These are phyloP conservation scores for Rossbeevera mucosa DNA, from an alignment of 768 basidiomycete species.

Conservation along the genomic window DNA sequence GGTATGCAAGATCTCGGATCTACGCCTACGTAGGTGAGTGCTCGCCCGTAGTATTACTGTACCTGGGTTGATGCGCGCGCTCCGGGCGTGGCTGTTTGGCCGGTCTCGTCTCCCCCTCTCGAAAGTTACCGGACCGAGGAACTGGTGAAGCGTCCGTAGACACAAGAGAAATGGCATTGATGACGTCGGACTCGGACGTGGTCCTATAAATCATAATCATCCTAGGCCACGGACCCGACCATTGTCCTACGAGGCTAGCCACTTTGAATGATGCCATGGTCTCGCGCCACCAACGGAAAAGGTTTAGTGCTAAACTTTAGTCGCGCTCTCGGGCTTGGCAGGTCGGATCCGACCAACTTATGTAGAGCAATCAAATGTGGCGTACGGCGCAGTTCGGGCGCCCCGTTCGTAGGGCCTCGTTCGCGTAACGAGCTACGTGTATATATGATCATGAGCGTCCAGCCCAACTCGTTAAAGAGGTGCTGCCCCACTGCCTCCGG, in stretches of 20 bases:
- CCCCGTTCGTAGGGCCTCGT: not conserved
- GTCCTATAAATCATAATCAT: not conserved
- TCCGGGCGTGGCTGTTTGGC: not conserved
- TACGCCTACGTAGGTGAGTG: not conserved
- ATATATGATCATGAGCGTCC: too few species aligned
- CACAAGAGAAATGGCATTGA: not conserved
- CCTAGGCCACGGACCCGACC: not conserved
- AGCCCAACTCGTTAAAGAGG: not conserved
- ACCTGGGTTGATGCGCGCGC: not conserved
- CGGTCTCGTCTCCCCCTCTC: not conserved
- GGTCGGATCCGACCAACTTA: not conserved
- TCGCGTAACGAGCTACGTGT: not conserved
- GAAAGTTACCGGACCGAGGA: not conserved
- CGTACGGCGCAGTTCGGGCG: not conserved
- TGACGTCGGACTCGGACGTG: not conserved
- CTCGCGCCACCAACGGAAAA: not conserved
- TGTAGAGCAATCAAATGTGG: not conserved
- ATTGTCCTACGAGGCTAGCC: not conserved
- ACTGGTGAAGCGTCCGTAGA: not conserved
- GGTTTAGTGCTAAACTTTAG: too few species aligned
- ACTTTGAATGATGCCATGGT: too few species aligned
- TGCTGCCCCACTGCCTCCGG: too few species aligned
- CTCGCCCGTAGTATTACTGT: not conserved
- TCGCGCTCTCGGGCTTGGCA: not conserved
- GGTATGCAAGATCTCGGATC: not conserved